Conservation (phyloP, 306 rosid genomes). For the Glycine soja region DNA sequence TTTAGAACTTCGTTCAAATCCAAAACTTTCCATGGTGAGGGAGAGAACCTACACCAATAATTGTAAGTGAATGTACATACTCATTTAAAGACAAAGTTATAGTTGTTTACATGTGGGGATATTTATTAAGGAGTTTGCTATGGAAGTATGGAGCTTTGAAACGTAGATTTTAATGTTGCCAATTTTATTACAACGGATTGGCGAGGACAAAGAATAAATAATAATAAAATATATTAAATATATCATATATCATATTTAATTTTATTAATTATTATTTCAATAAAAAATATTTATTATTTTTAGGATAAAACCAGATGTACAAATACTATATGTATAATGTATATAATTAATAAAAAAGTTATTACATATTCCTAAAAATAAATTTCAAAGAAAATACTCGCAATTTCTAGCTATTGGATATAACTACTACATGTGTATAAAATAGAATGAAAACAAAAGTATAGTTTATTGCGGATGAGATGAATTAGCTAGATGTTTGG, state of each 20-base stretch:
- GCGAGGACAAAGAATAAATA: background rate
- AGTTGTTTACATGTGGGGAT: background rate
- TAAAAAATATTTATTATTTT: too few relatives aligned
- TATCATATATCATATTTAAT: too few relatives aligned
- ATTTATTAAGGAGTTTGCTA: background rate
- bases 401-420: too few relatives aligned
- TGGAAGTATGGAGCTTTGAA: background rate
- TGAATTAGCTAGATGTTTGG: background rate
- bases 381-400: too few relatives aligned
- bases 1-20: background rate
- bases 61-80: background rate
- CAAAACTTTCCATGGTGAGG: background rate
- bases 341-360: too few relatives aligned
- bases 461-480: background rate
- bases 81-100: constrained; percentile 16
- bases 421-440: too few relatives aligned
- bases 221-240: background rate
- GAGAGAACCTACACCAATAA: background rate
- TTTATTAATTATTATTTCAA: too few relatives aligned
- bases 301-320: background rate
- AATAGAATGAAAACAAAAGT: too few relatives aligned
- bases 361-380: too few relatives aligned
- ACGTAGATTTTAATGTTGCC: too few relatives aligned
- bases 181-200: background rate
- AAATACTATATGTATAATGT: too few relatives aligned